A percentile compares a stretch with the other conserved stretches of the same genome.
These are phyloP conservation scores for Singerocomus rubriflavus DNA, from an alignment of 1,284 basidiomycete genomes.

Conservation along the genomic window DNA sequence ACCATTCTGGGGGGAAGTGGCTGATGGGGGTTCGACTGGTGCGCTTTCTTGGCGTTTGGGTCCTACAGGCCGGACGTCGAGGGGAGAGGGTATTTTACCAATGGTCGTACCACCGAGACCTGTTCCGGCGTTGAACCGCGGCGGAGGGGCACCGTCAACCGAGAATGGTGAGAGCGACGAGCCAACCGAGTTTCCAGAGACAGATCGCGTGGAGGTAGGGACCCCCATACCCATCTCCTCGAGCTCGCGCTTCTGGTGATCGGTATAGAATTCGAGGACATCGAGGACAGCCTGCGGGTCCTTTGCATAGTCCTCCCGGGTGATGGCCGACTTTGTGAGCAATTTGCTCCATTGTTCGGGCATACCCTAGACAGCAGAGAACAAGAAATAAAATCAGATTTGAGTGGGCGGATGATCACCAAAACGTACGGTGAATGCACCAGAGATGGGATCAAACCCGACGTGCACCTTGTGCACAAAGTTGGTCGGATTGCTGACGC, in stretches of 20 bases:
- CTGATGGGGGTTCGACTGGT: conserved; percentile 37
- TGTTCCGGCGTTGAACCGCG: conserved; percentile 82
- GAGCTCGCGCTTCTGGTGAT: conserved; percentile 88
- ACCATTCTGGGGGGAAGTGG: conserved; percentile 33
- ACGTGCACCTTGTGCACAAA: conserved; percentile 99
- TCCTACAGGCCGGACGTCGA: conserved; percentile 36
- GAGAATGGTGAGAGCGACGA: conserved; percentile 31
- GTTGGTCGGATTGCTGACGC: conserved; percentile 92
- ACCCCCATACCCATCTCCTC: conserved; percentile 61
- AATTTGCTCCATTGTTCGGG: conserved; percentile 97
- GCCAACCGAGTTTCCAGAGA: conserved; percentile 23
- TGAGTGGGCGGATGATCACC: neutral
- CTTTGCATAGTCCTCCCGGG: conserved; percentile 94
- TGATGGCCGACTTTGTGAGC: conserved; percentile 94
- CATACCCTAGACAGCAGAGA: conserved; percentile 60
- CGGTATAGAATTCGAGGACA: conserved; percentile 97
- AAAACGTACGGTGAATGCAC: conserved; percentile 80
- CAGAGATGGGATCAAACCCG: conserved; percentile 92
- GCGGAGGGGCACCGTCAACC: conserved; percentile 46
- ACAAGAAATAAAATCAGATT: conserved; percentile 3
- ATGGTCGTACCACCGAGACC: conserved; percentile 70
- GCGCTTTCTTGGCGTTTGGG: conserved; percentile 60
- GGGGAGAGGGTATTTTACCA: conserved; percentile 43
- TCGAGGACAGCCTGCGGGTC: conserved; percentile 97
- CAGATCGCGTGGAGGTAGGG: conserved; percentile 25